phyloP scores from a whole-genome alignment of 768 basidiomycete genomes.

The Calvatia gigantea region DNA sequence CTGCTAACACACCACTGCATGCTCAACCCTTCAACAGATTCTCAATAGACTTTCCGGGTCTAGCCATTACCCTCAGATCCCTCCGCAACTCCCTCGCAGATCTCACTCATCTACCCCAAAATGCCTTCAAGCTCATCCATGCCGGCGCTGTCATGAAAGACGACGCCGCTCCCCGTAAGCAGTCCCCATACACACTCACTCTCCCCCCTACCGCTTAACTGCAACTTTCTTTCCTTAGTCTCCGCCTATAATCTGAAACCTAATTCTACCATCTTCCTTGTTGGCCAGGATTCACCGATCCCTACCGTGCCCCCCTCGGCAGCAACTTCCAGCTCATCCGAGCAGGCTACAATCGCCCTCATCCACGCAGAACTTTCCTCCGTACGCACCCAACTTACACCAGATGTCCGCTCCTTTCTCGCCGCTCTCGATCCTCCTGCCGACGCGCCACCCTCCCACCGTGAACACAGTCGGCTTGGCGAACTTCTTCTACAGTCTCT shows the following conservation, averaged over 20 bases:
- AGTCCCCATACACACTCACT: not conserved
- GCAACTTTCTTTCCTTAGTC: constrained; percentile 40
- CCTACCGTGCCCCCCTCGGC: constrained; percentile 19
- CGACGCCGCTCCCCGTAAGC: constrained; percentile 61
- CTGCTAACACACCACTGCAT: not conserved
- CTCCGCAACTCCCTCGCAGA: constrained; percentile 64
- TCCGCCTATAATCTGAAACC: constrained; percentile 71
- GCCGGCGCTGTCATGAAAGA: constrained; percentile 91
- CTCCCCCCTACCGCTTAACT: not conserved
- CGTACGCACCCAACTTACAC: constrained; percentile 51
- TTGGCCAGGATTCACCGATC: constrained; percentile 37
- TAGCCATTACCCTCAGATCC: constrained; percentile 50
- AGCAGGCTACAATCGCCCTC: constrained; percentile 46
- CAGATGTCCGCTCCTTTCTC: constrained; percentile 58
- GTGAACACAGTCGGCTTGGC: constrained; percentile 54
- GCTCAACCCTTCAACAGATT: constrained; percentile 23
- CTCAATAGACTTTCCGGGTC: constrained; percentile 50
- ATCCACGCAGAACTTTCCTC: constrained; percentile 53
- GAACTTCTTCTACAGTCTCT: constrained; percentile 88
- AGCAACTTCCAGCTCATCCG: constrained; percentile 32
- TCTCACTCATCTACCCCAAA: constrained; percentile 65
- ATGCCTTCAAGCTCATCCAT: constrained; percentile 84
- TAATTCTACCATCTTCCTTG: constrained; percentile 67
- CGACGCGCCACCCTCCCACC: constrained; percentile 18
- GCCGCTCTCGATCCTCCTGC: constrained; percentile 14